Base-by-base conservation (phyloP, 306 rosid species). In the Echinosophora koreensis region DNA sequence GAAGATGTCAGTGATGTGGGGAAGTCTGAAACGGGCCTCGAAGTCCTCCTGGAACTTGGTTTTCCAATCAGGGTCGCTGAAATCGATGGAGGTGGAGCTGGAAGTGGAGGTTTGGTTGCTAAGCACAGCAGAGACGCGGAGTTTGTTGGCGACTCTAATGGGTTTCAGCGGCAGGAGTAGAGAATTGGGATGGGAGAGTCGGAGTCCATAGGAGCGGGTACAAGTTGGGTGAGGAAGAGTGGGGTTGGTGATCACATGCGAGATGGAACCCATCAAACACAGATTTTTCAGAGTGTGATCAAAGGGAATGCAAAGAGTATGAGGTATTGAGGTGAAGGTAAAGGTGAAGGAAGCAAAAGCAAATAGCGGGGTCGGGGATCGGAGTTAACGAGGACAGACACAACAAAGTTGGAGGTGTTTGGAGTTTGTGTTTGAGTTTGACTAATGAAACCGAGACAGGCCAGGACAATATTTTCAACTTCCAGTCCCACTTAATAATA, bases 41-140 rank as follows among this genome's bases (percentile, higher is more conserved):
- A 93, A 90, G 17, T 95, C 97, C 8, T 57, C 15, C 82, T 95
- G 88, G 69, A 89, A 95, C 90, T 91, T 92, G 52, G 77, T 76
- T 73, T 92, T 91, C 98, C 99, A 95, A 73, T 89, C 91, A 34
- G 97, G 92, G 83, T 95, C 97, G 41, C 77, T 82, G 87, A 89
- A 88, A 82, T 95, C 97, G 64, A 95, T 41, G 60, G 80, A 44
- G 13, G 77, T 0, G 39, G 82, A 34, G 16, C 35, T 3, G 28
- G 66, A 5, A 60, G 47, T 38, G 34, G 78, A 22, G 16, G 59
- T 64, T 5, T 56, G 86, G 55, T 49, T 71, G 66, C 52, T 71
- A 13, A 71, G 55, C 34, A 59, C 81, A 0, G 89, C 80, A 63
- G 76, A 84, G 71, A 84, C 74, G 11, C 81, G 27, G 41, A 50